Percentiles rank a stretch among this genome's conserved stretches.
Conservation (phyloP, 2,329 filamentous ascomycete genomes). For the Daldinia sp. region DNA sequence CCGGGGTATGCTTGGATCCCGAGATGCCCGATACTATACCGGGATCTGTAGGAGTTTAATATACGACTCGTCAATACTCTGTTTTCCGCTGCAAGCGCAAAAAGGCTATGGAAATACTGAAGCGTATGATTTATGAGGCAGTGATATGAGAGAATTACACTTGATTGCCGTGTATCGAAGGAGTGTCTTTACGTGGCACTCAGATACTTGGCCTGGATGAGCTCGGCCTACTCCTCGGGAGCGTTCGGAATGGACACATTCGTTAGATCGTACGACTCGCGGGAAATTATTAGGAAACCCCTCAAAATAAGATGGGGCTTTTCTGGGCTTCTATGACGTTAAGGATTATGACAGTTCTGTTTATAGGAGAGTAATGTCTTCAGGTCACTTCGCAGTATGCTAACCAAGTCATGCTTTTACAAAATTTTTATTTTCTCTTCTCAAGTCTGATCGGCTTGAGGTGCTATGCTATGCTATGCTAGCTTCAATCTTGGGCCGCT, state of each 20-base stretch:
- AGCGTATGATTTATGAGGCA: neutral
- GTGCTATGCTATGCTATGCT: neutral
- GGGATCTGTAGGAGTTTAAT: neutral
- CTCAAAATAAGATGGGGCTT: neutral
- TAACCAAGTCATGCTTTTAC: neutral
- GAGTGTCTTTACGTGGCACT: neutral
- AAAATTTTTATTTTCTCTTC: conserved; percentile 6
- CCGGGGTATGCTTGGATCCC: conserved; percentile 10
- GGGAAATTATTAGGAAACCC: neutral
- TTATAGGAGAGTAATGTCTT: neutral
- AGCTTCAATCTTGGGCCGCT: conserved; percentile 10
- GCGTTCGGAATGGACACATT: neutral
- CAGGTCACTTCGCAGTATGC: neutral
- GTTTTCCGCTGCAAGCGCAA: neutral
- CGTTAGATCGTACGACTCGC: neutral
- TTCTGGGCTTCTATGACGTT: neutral
- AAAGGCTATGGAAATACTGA: conserved; percentile 4
- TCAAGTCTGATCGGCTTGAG: neutral
- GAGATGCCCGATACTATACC: neutral
- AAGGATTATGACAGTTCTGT: neutral
- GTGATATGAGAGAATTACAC: neutral
- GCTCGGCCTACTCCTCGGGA: neutral
- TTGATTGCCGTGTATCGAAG: neutral
- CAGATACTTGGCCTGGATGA: neutral
- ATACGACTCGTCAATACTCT: neutral